Base-by-base conservation (phyloP, 306 rosid genomes). In the Inga leiocalycina region DNA sequence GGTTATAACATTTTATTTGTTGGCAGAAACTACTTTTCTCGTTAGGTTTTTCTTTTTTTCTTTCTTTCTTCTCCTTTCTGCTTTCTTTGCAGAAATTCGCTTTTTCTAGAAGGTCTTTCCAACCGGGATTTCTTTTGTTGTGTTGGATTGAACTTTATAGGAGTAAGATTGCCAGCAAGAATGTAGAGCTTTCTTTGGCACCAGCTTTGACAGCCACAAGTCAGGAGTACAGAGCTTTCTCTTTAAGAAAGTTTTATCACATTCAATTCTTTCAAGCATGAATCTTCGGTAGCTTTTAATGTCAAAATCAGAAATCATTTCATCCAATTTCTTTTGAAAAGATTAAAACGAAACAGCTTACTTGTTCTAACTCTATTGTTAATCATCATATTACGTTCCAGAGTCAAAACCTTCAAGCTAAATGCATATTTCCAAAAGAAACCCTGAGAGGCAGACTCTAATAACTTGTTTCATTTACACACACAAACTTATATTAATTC, bases 371-470 rank as follows among this genome's bases (percentile, higher is more conserved):
- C 19, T 70, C 59, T 67, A 67, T 69, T 56, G 48, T 34, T n/a
- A 57, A 56, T 49, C 65, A 65, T 67, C 59, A 41, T 52, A 65
- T 59, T 30, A 73, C 54, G n/a, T 30, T 37, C 59, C 27, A 68
- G 79, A 51, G 11, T 59, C 81, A 15, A 30, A 27, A 62, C 6
- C 32, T 22, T 74, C 46, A 62, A 81, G 27, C 79, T 19, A 34
- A 52, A 74, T 48, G 51, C 37, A 44, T 45, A 34, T 32, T 43
- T 37, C 52, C 30, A 11, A 37, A 68, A 54, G 48, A 76, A 69
- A 62, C 82, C 70, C 75, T 49, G 32, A 78, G 30, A 78, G 56
- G 64, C 70, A 62, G 34, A 78, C 35, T 72, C 71, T 79, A 27
- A 56, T 30, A 5, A 44, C 6, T 34, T 34, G 24, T 46, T 46